These are phyloP conservation scores for Phlebopus sp. DNA, from an alignment of 1,284 basidiomycete species.

Conservation along the genomic window DNA sequence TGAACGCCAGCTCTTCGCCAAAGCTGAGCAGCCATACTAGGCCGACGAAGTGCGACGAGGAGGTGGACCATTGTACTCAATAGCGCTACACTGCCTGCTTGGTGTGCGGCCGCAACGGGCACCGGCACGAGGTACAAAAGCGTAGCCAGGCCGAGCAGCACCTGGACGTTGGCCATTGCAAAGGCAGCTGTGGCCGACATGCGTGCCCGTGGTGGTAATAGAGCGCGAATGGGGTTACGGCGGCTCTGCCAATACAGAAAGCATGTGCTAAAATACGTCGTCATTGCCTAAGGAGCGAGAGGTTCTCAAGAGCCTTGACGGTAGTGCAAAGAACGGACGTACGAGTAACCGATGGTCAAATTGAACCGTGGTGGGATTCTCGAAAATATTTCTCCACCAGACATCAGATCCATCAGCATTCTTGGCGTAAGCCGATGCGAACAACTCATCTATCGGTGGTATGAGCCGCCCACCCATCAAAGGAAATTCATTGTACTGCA, in stretches of 20 bases:
- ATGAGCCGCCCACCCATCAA: conserved; percentile 89
- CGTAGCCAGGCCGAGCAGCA: conserved; percentile 87
- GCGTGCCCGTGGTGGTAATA: conserved; percentile 67
- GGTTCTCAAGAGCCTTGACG: conserved; percentile 1
- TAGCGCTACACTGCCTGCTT: conserved; percentile 89
- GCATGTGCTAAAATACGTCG: conserved; percentile 75
- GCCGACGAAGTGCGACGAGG: conserved; percentile 69
- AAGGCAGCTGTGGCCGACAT: conserved; percentile 69
- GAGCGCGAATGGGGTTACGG: conserved; percentile 50
- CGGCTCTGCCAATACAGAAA: conserved; percentile 60
- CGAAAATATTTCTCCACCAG: conserved; percentile 93
- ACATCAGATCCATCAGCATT: conserved; percentile 65
- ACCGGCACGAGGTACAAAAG: conserved; percentile 93
- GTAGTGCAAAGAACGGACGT: conserved; percentile 29
- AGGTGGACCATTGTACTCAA: conserved; percentile 85
- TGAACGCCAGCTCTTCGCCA: conserved; percentile 47
- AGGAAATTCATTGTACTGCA: conserved; percentile 98
- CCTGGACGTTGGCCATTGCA: conserved; percentile 84
- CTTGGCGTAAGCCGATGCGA: conserved; percentile 75
- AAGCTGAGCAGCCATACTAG: conserved; percentile 62
- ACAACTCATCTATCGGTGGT: conserved; percentile 83
- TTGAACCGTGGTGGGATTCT: conserved; percentile 98
- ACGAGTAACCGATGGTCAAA: conserved; percentile 94
- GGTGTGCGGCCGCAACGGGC: conserved; percentile 89
- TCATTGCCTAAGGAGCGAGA: conserved; percentile 59